Evolutionary conservation across 352 stramenopile genomes (phyloP), one percentile per base, ranked within the genome.

Genomic region (Phytophthora chlamydospora): DNA sequence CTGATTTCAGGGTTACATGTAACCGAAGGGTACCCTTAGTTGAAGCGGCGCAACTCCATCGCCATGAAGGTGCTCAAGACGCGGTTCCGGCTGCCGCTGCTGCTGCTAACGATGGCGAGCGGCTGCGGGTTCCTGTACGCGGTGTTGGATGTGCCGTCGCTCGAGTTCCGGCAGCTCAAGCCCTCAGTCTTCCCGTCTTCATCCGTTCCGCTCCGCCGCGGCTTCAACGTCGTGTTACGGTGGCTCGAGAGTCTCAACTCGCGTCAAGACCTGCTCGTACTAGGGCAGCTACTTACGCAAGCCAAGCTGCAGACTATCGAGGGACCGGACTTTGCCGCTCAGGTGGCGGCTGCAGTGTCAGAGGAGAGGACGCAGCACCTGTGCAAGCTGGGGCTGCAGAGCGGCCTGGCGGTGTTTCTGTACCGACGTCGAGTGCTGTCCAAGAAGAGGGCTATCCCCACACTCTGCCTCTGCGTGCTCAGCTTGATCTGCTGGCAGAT

Each of bases 171-270:
- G 13, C 42, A 78, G 36, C 59, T 87, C 6, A 54, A 63, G 19
- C 24, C 48, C 12, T 16, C 51, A 21, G 41, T 61, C 60, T 65
- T 72, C 41, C 45, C 76, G 7, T 58, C 60, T n/a, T 29, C 45
- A 11, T 54, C 44, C 4, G 79, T 88, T 39, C 67, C 73, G 33
- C 53, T 61, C 4, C 77, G 75, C 16, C 61, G 45, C 7, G 76
- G 81, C 17, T 90, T 89, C 42, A 62, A 76, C 46, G 71, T 64
- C 31, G 76, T 82, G 6, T 35, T 88, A 13, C 77, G 69, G 12
- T 91, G 79, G 81, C 54, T 88, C 12, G 81, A 91, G 58, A 76
- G 70, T 32, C 53, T 85, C 9, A 68, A 73, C 32, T 63, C 71
- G 1, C 38, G 55, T 13, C 59, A 88, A 29, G 71, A 84, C 0